Conservation (phyloP, 2,329 filamentous ascomycete genomes). For the Diatrype stigma region DNA sequence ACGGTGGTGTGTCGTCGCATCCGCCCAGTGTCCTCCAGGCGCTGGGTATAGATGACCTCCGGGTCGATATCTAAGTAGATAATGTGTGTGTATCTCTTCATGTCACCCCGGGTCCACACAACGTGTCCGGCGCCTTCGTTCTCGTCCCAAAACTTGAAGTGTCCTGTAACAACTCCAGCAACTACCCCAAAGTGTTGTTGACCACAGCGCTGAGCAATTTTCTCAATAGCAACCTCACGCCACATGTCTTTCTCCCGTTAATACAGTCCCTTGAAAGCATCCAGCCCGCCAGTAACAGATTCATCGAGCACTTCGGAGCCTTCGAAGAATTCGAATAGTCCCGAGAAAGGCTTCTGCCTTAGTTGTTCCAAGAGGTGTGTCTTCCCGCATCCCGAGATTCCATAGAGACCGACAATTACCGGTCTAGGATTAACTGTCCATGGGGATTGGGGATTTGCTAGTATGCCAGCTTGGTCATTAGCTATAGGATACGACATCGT, state of each 20-base stretch:
- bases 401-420: slow-evolving; percentile 49
- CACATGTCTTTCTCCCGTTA: slow-evolving; percentile 30
- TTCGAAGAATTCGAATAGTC: slow-evolving; percentile 43
- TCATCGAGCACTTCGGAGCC: slow-evolving; percentile 43
- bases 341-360: slow-evolving; percentile 25
- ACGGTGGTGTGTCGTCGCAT: slow-evolving; percentile 29
- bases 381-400: slow-evolving; percentile 45
- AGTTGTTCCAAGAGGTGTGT: slow-evolving; percentile 35
- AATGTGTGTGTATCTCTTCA: slow-evolving; percentile 50
- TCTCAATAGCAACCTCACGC: slow-evolving; percentile 40
- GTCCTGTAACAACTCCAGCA: slow-evolving; percentile 48
- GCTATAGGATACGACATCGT: background rate
- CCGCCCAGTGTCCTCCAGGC: slow-evolving; percentile 33
- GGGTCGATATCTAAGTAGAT: slow-evolving; percentile 47
- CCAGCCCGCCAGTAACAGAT: slow-evolving; percentile 40
- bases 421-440: slow-evolving; percentile 21
- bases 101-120: slow-evolving; percentile 43
- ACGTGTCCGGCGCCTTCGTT: slow-evolving; percentile 19
- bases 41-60: slow-evolving; percentile 32
- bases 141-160: slow-evolving; percentile 52
- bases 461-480: background rate
- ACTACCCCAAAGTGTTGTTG: slow-evolving; percentile 23
- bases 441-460: too few relatives aligned
- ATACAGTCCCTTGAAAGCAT: slow-evolving; percentile 37
- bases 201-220: slow-evolving; percentile 29